Evolutionary conservation across 2,329 filamentous ascomycete species (phyloP).

Genomic region (Aureobasidium sp.): DNA sequence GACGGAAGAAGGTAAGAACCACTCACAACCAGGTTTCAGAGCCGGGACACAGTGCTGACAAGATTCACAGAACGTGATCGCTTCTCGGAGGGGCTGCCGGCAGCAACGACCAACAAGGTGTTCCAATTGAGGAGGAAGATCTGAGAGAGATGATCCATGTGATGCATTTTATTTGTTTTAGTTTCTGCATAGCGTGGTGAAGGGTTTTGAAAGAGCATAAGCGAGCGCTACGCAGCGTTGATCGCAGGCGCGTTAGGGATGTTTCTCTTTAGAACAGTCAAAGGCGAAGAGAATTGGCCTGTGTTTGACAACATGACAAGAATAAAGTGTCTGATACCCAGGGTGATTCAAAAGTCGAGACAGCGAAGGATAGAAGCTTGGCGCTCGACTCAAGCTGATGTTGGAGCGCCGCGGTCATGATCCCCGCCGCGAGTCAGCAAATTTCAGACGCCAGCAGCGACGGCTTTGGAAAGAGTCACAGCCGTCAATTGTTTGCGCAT

Average conservation of each 20-base stretch:
- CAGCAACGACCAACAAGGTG: conserved; percentile 28
- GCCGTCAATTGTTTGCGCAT: background rate
- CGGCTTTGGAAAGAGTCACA: conserved; percentile 2
- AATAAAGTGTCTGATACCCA: no score
- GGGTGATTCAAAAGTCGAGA: background rate
- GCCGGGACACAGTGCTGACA: conserved; percentile 23
- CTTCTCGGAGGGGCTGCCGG: conserved; percentile 40
- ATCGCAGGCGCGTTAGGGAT: no score
- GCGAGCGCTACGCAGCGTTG: background rate
- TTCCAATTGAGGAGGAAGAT: conserved; percentile 13
- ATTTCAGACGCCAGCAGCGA: background rate
- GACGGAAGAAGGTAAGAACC: conserved; percentile 45
- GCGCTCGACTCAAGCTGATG: background rate
- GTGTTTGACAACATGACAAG: no score
- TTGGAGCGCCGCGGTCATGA: background rate
- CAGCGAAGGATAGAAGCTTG: background rate
- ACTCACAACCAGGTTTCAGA: no score
- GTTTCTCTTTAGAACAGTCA: no score
- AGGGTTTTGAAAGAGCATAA: background rate
- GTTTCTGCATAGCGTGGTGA: conserved; percentile 3
- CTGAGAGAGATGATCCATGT: background rate
- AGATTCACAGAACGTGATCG: conserved; percentile 35
- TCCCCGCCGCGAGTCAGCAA: conserved; percentile 4
- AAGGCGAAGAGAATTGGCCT: no score
- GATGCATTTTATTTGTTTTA: background rate